Percentiles rank a stretch among this genome's conserved stretches.
Evolutionary conservation across 768 basidiomycete genomes (phyloP).

Genomic region (Boletus reticulatus): DNA sequence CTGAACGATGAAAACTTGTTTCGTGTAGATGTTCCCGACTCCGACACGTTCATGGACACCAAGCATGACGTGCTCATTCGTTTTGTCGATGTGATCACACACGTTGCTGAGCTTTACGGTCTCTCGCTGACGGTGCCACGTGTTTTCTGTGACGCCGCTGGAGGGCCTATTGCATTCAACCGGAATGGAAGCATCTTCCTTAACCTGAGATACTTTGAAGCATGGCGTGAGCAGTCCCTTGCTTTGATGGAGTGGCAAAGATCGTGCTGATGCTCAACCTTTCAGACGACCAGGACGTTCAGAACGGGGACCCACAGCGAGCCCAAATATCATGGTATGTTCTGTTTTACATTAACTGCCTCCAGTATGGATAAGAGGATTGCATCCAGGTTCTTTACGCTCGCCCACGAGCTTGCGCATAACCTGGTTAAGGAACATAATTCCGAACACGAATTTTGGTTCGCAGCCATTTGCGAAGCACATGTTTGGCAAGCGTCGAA

Average conservation of each 20-base stretch:
- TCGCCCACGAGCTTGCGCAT: not conserved
- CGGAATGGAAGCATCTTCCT: conserved; percentile 82
- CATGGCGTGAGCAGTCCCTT: conserved; percentile 64
- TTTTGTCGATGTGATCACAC: conserved; percentile 65
- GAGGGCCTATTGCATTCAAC: conserved; percentile 90
- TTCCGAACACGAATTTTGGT: not conserved
- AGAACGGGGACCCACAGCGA: not conserved
- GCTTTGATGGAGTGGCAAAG: not conserved
- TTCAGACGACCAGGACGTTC: not conserved
- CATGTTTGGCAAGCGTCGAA: too few species aligned
- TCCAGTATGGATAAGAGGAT: not conserved
- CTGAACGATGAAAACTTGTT: too few species aligned
- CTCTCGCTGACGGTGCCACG: conserved; percentile 72
- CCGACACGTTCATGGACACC: conserved; percentile 42
- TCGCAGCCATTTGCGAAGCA: not conserved
- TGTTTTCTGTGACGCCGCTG: conserved; percentile 77
- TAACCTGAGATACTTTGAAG: conserved; percentile 77
- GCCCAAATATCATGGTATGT: not conserved
- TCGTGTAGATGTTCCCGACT: conserved; percentile 1
- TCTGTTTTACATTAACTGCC: too few species aligned
- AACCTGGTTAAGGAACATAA: not conserved
- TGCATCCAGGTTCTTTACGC: not conserved
- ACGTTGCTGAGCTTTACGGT: conserved; percentile 66
- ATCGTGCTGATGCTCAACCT: too few species aligned
- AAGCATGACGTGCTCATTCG: conserved; percentile 56